Conservation (phyloP, 1,139 yeast genomes). For the Hemisphaericaspora lyxosophila region DNA sequence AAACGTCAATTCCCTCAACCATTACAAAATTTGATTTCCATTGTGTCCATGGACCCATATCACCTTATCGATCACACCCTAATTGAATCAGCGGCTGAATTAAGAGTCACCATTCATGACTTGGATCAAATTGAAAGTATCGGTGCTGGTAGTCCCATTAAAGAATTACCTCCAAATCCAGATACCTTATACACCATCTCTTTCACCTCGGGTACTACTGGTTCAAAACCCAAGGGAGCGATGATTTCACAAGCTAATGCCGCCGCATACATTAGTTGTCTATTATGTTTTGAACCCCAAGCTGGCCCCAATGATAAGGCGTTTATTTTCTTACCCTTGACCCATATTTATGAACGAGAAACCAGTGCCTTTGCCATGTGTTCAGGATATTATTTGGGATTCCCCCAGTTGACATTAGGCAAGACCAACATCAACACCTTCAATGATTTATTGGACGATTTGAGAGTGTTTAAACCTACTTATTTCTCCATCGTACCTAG, state of each 20-base stretch:
- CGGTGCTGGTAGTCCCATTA: slow-evolving; percentile 49
- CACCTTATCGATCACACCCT: slow-evolving; percentile 18
- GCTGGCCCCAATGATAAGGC: slow-evolving; percentile 18
- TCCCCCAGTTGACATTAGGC: slow-evolving; percentile 32
- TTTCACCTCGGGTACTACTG: slow-evolving; percentile 78
- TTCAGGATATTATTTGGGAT: slow-evolving; percentile 40
- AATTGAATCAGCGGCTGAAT: slow-evolving; percentile 15
- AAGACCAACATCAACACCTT: slow-evolving; percentile 15
- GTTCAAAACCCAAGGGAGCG: slow-evolving; percentile 71
- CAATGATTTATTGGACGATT: slow-evolving; percentile 25
- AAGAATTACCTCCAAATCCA: slow-evolving; percentile 49
- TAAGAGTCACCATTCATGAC: slow-evolving; percentile 31
- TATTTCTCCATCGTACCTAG: slow-evolving; percentile 37
- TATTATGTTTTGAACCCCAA: slow-evolving; percentile 15
- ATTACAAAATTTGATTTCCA: slow-evolving; percentile 28
- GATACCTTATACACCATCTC: slow-evolving; percentile 61
- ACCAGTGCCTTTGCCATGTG: slow-evolving; percentile 31
- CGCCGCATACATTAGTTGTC: slow-evolving; percentile 41
- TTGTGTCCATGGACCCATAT: slow-evolving; percentile 38
- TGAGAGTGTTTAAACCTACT: slow-evolving; percentile 30
- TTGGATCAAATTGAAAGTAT: slow-evolving; percentile 52
- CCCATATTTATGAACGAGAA: slow-evolving; percentile 38
- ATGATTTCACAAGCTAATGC: slow-evolving; percentile 52
- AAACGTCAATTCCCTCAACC: slow-evolving; percentile 22
- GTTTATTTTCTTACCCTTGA: slow-evolving; percentile 33